Base-by-base conservation (phyloP, 164 flowering plant species). In the Vitis riparia region DNA sequence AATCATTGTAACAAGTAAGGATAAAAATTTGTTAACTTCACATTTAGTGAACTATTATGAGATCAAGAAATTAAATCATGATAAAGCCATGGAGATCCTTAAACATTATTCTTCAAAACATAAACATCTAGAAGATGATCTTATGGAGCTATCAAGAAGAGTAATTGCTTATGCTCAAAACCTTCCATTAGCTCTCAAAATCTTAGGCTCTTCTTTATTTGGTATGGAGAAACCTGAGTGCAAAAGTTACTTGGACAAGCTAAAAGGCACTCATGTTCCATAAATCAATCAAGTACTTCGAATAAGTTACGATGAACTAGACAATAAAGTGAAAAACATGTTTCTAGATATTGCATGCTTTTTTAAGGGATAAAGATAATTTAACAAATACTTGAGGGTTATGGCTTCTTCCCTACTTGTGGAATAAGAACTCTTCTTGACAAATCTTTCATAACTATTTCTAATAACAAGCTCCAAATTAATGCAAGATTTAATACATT, bases 401-500 rank as follows among this genome's bases (percentile, higher is more conserved):
- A 0, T 67, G 51, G 51, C 2, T 55, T 29, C 16, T 13, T 8
- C 58, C 61, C 51, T 0, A n/a, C 0, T 3, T 32, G 11, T 11
- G 19, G 29, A 3, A 61, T 73, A 62, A 12, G 17, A 5, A 13
- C 4, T 8, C 56, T 73, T 7, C 23, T 61, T 16, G 71, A 73
- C 1, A 73, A 62, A 56, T 61, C 53, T 62, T 44, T 73, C 15
- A 15, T 73, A 23, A 67, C 29, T 48, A 8, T 47, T 12, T 8
- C 13, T 19, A 11, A 47, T 0, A 29, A 55, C 5, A 16, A 17
- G 15, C 10, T 73, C 2, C 0, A 12, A 19, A 19, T 19, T 19
- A 16, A 67, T 73, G 71, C 75, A 67, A 52, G 60, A 73, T 30
- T 57, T 67, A 37, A 4, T 75, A 30, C 73, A 69, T 19, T 37